These are phyloP conservation scores for Saprolegnia parasitica DNA, from an alignment of 352 stramenopile genomes.

Conservation along the genomic window DNA sequence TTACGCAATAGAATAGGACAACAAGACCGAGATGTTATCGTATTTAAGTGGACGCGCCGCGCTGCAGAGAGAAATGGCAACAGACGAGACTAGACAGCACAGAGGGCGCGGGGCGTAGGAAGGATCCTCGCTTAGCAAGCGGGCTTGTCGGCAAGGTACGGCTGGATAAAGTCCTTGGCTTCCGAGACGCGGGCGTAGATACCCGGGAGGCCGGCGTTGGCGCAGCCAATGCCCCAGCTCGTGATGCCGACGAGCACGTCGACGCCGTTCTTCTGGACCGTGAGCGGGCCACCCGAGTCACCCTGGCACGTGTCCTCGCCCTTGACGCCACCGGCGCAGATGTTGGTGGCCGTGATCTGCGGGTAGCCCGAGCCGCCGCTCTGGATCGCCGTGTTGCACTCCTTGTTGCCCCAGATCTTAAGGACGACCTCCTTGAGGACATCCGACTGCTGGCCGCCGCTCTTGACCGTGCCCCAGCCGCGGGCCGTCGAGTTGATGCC, in stretches of 20 bases:
- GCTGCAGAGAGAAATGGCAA: too few species aligned
- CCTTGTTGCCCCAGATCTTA: constrained; percentile 40
- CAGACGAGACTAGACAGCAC: too few species aligned
- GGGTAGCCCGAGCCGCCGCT: constrained; percentile 29
- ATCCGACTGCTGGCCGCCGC: constrained; percentile 30
- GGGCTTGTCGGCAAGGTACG: neutral
- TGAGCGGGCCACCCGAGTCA: constrained; percentile 47
- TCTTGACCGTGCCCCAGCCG: neutral
- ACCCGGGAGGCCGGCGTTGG: constrained; percentile 35
- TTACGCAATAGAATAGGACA: too few species aligned
- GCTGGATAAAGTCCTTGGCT: constrained; percentile 22
- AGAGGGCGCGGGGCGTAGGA: too few species aligned
- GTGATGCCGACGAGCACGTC: constrained; percentile 50
- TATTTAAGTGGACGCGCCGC: too few species aligned
- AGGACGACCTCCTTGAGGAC: constrained; percentile 44
- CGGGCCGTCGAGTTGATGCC: constrained; percentile 20
- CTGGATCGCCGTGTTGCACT: constrained; percentile 29
- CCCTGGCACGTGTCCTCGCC: constrained; percentile 59
- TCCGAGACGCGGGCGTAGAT: constrained; percentile 49
- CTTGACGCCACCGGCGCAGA: constrained; percentile 50
- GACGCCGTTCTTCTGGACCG: constrained; percentile 29
- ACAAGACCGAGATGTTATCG: too few species aligned
- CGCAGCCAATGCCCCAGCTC: constrained; percentile 58
- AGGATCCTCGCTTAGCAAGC: neutral
- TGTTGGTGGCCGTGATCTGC: constrained; percentile 40